A percentile compares a stretch with the other conserved stretches of the same genome.
Conservation (phyloP, 192 early-diverging fungal species). For the Entophlyctis luteolus region DNA sequence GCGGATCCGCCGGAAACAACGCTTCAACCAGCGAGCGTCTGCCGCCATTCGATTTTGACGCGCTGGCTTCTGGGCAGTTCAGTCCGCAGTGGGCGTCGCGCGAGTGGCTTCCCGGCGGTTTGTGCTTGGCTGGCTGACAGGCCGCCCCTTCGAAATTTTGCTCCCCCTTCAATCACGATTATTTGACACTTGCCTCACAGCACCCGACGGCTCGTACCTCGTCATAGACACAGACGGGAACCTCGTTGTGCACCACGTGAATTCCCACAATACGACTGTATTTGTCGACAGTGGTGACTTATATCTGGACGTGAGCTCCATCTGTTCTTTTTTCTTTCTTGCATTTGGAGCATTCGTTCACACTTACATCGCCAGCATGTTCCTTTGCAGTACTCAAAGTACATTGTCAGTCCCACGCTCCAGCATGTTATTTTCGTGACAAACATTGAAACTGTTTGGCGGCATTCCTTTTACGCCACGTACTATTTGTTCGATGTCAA, state of each 20-base stretch:
- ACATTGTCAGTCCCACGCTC: slow-evolving; percentile 25
- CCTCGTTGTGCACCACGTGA: no score
- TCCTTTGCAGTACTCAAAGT: slow-evolving; percentile 4
- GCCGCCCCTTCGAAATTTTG: not conserved
- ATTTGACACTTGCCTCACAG: no score
- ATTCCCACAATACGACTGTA: no score
- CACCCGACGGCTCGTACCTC: not conserved
- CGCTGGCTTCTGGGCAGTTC: not conserved
- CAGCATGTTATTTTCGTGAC: slow-evolving; percentile 73
- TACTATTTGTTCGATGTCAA: slow-evolving; percentile 74
- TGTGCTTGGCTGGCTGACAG: not conserved
- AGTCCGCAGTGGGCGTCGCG: not conserved
- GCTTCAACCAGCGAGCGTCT: not conserved
- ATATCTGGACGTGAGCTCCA: no score
- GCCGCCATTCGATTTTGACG: not conserved
- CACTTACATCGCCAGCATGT: not conserved
- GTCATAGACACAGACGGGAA: not conserved
- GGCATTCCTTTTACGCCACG: slow-evolving; percentile 77
- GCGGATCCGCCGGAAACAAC: not conserved
- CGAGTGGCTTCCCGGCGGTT: not conserved
- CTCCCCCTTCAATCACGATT: no score
- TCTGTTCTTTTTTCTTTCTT: no score
- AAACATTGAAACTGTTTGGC: slow-evolving; percentile 67
- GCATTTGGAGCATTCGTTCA: no score
- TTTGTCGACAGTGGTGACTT: no score